Evolutionary conservation across 2,329 filamentous ascomycete species (phyloP).

Genomic region (Phoma sp.): DNA sequence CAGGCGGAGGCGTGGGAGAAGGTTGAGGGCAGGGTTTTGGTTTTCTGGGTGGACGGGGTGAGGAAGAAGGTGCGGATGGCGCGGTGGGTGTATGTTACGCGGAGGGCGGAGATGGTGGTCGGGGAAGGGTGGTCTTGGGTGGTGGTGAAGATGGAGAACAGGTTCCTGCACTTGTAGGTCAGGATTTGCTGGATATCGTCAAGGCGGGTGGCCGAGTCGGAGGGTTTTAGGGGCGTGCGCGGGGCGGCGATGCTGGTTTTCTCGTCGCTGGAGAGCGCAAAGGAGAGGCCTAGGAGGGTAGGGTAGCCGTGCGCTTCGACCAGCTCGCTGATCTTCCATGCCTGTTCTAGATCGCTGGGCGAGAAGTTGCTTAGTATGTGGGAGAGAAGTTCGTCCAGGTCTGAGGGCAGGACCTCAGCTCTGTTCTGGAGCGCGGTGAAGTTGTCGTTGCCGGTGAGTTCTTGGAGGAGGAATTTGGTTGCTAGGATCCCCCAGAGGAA

Average conservation of each 20-base stretch:
- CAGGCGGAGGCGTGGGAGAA: constrained; percentile 30
- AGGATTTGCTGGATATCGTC: constrained; percentile 28
- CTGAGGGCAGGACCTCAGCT: constrained; percentile 31
- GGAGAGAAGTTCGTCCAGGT: constrained; percentile 32
- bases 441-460: constrained; percentile 26
- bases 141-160: constrained; percentile 28
- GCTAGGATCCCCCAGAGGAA: constrained; percentile 38
- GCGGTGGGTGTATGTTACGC: constrained; percentile 37
- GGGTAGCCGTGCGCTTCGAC: constrained; percentile 32
- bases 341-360: constrained; percentile 24
- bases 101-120: constrained; percentile 13
- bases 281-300: constrained; percentile 31
- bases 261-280: constrained; percentile 29
- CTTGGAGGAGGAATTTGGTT: constrained; percentile 30
- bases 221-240: constrained; percentile 25
- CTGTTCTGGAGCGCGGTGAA: constrained; percentile 30
- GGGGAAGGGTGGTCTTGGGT: constrained; percentile 3
- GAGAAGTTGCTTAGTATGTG: constrained; percentile 33
- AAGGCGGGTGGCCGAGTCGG: constrained; percentile 24
- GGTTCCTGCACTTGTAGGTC: constrained; percentile 24
- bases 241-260: constrained; percentile 24
- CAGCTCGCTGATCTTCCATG: constrained; percentile 30
- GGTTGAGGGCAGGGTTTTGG: constrained; percentile 8
- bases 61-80: constrained; percentile 31
- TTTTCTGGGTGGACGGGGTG: constrained; percentile 16